Conservation (phyloP, 2,329 filamentous ascomycete genomes). For the Pseudogymnoascus sp. region DNA sequence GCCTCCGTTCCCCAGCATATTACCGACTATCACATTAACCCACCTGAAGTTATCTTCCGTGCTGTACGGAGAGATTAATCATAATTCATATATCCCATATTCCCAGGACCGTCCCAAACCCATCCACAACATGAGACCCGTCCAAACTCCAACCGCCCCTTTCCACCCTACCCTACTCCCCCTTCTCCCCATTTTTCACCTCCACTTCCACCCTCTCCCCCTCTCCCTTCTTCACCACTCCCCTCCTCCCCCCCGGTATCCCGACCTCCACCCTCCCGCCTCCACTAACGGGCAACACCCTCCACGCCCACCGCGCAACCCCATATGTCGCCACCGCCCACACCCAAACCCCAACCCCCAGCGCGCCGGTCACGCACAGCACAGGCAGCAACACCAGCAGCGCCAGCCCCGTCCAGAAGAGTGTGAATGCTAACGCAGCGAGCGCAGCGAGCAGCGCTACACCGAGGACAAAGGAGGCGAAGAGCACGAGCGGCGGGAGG, state of each 20-base stretch:
- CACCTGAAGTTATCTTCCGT: background rate
- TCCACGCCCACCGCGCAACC: constrained; percentile 39
- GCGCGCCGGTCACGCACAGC: constrained; percentile 54
- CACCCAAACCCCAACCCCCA: constrained; percentile 57
- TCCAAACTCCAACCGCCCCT: background rate
- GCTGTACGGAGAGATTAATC: background rate
- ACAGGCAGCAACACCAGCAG: constrained; percentile 60
- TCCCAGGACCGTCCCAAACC: background rate
- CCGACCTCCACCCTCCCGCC: constrained; percentile 15
- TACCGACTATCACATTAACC: background rate
- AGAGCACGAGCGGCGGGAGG: constrained; percentile 58
- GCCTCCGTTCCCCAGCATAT: background rate
- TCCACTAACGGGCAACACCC: constrained; percentile 19
- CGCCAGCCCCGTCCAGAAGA: constrained; percentile 60
- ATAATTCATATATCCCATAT: background rate
- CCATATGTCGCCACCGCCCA: constrained; percentile 56
- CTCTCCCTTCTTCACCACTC: constrained; percentile 18
- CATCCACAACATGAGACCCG: background rate
- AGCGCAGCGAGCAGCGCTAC: constrained; percentile 50
- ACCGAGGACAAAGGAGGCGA: constrained; percentile 55
- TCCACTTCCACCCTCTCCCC: constrained; percentile 13
- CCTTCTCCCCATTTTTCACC: constrained; percentile 5
- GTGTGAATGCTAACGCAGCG: constrained; percentile 53
- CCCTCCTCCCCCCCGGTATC: constrained; percentile 19
- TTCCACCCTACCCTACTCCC: background rate